phyloP scores from a whole-genome alignment of 75 land plant genomes.

The Pinus tabuliformis region DNA sequence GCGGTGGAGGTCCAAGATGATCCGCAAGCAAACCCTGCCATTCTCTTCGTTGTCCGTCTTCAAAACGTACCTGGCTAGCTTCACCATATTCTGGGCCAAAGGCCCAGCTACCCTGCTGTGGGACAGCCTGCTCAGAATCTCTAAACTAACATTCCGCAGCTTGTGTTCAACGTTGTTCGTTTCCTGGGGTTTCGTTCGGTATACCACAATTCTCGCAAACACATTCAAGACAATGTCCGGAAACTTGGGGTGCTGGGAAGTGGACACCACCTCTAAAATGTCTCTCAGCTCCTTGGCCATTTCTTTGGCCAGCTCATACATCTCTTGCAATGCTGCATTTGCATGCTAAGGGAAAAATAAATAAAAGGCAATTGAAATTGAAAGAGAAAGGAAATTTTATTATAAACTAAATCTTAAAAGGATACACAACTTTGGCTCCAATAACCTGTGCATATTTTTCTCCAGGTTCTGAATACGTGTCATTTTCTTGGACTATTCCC shows the following conservation, averaged over 20 bases:
- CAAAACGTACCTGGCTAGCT: conserved; percentile 82
- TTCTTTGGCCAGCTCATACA: conserved; percentile 78
- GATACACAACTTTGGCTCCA: conserved; percentile 44
- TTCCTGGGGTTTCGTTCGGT: conserved; percentile 55
- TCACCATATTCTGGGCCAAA: conserved; percentile 76
- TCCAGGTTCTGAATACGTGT: too few relatives aligned
- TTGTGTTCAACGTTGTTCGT: too few relatives aligned
- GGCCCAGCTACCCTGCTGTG: conserved; percentile 86
- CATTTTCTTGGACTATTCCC: too few relatives aligned
- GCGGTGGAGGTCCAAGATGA: conserved; percentile 78
- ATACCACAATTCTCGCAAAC: conserved; percentile 60
- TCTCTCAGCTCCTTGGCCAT: conserved; percentile 45
- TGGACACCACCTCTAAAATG: conserved; percentile 86
- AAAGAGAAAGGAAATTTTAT: neutral
- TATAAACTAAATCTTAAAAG: neutral
- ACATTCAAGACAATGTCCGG: conserved; percentile 52
- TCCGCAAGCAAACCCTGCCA: conserved; percentile 79
- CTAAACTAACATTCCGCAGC: too few relatives aligned
- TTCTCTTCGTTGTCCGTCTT: conserved; percentile 94
- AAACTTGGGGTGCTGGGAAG: conserved; percentile 88
- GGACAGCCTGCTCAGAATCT: conserved; percentile 18
- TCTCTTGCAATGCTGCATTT: conserved; percentile 57
- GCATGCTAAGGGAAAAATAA: neutral
- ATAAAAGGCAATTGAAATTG: neutral
- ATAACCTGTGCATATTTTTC: too few relatives aligned